Percentiles rank a stretch among this genome's conserved stretches.
Conservation (phyloP, 805 yeast species). For the Monosporozyma siamensis region DNA sequence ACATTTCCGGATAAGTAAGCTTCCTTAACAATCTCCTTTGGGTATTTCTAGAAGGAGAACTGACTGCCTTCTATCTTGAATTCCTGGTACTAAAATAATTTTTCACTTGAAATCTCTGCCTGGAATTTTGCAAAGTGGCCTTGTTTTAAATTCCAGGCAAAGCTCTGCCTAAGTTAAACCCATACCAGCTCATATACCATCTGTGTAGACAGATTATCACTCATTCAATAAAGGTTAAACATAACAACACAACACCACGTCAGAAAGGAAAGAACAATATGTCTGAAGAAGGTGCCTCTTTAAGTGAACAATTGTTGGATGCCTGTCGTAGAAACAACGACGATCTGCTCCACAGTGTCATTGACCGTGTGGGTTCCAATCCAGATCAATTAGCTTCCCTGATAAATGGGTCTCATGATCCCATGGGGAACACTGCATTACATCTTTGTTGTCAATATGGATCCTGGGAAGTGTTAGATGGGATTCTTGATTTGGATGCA, state of each 20-base stretch:
- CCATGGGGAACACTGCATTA: slow-evolving; percentile 70
- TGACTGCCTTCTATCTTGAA: too few species aligned
- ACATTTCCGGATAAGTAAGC: neutral
- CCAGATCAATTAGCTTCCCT: slow-evolving; percentile 34
- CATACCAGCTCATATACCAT: too few species aligned
- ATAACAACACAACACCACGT: slow-evolving; percentile 12
- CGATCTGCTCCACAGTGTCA: slow-evolving; percentile 55
- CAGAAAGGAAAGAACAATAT: too few species aligned
- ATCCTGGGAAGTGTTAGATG: slow-evolving; percentile 76
- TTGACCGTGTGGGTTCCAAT: slow-evolving; percentile 34
- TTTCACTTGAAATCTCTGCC: too few species aligned
- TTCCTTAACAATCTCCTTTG: too few species aligned
- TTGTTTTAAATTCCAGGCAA: too few species aligned
- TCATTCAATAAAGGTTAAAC: too few species aligned
- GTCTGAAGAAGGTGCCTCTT: slow-evolving; percentile 64
- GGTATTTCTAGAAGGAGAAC: too few species aligned
- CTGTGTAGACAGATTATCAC: too few species aligned
- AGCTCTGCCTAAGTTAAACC: too few species aligned
- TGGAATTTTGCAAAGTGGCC: too few species aligned
- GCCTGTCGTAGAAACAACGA: slow-evolving; percentile 82
- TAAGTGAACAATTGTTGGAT: slow-evolving; percentile 72
- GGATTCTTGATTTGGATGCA: slow-evolving; percentile 65
- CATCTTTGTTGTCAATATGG: slow-evolving; percentile 80
- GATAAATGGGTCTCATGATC: slow-evolving; percentile 63
- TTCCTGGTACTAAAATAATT: too few species aligned